Base-by-base conservation (phyloP, 192 early-diverging fungal species). In the Coemansia umbellata region DNA sequence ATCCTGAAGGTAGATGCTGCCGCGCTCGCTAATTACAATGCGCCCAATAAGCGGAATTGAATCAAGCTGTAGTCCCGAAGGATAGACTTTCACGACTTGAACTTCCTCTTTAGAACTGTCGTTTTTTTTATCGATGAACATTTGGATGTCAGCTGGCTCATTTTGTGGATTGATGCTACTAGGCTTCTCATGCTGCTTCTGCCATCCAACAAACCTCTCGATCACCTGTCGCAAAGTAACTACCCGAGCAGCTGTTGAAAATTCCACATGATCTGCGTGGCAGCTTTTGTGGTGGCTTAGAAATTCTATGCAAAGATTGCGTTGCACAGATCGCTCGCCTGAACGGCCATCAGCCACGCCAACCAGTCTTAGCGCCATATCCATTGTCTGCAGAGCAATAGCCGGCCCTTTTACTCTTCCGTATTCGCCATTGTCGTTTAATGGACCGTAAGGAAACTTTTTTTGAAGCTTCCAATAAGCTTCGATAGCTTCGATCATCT, bases 1-100 rank as follows among this genome's bases (percentile, higher is more conserved):
- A 36, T 74, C 71, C 13, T 47, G 55, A 8, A 74, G 50, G n/a
- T 49, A 74, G 14, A 74, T n/a, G 24, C 33, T 35, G 8, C 71
- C 71, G 9, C 71, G 71, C 8, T 54, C 41, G 17, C 44, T 44
- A 4, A 67, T 39, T 5, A 41, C 45, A 17, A 74, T 50, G 3
- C 60, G 50, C 18, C 71, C 64, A 2, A 74, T 47, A 17, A 74
- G 35, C 8, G 71, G 59, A 17, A 54, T 47, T 8, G 50, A 37
- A 28, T 58, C 40, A 18, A 67, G 52, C 6, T 43, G 41, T 18
- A 74, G 47, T 11, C 66, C 58, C 3, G 35, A 28, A 8, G 64
- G 50, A 24, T 42, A 47, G 1, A 54, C 41, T 15, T 41, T 62
- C 15, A 37, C 31, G 5, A 60, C 39, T 6, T 21, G n/a, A 17